Base-by-base conservation (phyloP, 208 protist species). In the Trypanosoma lewisi region DNA sequence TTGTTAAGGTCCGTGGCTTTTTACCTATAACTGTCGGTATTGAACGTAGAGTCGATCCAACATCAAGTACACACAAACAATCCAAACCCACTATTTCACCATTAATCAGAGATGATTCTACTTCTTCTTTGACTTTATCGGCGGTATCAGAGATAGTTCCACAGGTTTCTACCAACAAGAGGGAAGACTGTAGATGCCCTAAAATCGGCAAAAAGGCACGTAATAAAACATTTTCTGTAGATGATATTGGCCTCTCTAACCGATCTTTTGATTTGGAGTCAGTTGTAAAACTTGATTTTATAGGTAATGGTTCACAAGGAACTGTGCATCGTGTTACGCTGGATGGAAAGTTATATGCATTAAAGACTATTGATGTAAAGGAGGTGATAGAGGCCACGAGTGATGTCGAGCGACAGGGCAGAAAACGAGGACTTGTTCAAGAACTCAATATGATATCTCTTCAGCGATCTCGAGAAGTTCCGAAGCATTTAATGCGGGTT, bases 391-490 rank as follows among this genome's bases (percentile, higher is more conserved):
- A 89, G 56, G 78, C 85, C 12, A 83, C 76, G 1, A 85, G 91
- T 58, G 64, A 71, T 17, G 82, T 85, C 8, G 89, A 96, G 71
- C 74, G 83, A 8, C 89, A 96, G 54, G 85, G 84, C 11, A 77
- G 84, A 28, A 93, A 96, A 64, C 69, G 76, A 12, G 85, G 86
- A n/a, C 64, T 96, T 16, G 81, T 96, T 49, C 87, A 90, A 73
- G 86, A 96, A 73, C 64, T 96, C 7, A 84, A 89, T 12, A 93
- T 93, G 80, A 93, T 96, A 49, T 73, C 70, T 7, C 53, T 87
- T 50, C 89, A 93, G 67, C 66, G 76, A 12, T 55, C 56, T 19
- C 61, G 70, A 4, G 53, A 64, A 12, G 67, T 60, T 44, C 77
- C 83, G n/a, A 50, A 70, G 36, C 67, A 93, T 60, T 64, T 96